Conservation (phyloP, 2,329 filamentous ascomycete species). For the Pseudogymnoascus sp. region DNA sequence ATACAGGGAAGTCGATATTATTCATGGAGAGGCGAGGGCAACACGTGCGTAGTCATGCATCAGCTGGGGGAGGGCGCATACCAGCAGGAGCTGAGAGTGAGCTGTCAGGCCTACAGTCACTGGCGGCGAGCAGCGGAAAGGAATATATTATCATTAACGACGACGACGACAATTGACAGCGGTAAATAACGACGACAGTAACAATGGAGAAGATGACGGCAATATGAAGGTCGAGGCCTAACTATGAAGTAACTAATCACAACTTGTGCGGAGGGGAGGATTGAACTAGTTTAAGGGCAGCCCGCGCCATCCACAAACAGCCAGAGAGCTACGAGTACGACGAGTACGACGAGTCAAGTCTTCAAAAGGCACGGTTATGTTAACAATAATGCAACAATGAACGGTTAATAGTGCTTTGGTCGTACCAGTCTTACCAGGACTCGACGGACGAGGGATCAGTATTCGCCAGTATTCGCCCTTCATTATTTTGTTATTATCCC, state of each 20-base stretch:
- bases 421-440: not conserved
- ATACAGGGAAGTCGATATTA: not conserved
- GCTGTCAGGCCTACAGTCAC: not conserved
- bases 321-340: not conserved
- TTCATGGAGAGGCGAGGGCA: constrained; percentile 4
- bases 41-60: constrained; percentile 5
- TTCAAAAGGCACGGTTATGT: not conserved
- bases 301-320: not conserved
- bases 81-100: not conserved
- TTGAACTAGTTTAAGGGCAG: not conserved
- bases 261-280: not conserved
- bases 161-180: not conserved
- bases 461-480: too few relatives aligned
- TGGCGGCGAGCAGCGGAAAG: not conserved
- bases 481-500: not conserved
- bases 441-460: not conserved
- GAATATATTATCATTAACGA: constrained; percentile 6
- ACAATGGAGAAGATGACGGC: constrained; percentile 1
- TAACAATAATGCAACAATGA: not conserved
- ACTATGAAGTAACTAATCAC: not conserved
- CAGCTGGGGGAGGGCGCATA: constrained; percentile 2
- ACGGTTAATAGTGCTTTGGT: not conserved
- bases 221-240: not conserved
- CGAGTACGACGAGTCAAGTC: not conserved
- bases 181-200: not conserved